These are phyloP conservation scores for Babesia sp. DNA, from an alignment of 169 alveolate species.

Conservation along the genomic window DNA sequence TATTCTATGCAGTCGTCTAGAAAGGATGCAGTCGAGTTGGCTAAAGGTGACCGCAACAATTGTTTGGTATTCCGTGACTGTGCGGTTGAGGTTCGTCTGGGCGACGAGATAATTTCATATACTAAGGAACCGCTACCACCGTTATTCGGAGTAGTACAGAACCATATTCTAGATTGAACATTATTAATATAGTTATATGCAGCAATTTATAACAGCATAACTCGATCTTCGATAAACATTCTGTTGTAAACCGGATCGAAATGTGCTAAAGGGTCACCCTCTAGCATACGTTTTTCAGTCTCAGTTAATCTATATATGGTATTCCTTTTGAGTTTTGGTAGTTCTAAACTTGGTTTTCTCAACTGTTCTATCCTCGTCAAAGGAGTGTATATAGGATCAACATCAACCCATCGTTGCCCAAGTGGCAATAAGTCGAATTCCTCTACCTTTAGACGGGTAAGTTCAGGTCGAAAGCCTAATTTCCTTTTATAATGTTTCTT, in stretches of 20 bases:
- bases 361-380: constrained; percentile 48
- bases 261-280: constrained; percentile 60
- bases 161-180: constrained; percentile 18
- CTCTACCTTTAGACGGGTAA: constrained; percentile 73
- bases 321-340: constrained; percentile 52
- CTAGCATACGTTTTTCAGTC: constrained; percentile 45
- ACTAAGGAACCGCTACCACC: constrained; percentile 65
- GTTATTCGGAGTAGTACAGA: constrained; percentile 33
- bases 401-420: constrained; percentile 30
- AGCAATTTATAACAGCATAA: constrained; percentile 8
- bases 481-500: constrained; percentile 79
- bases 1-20: constrained; percentile 75
- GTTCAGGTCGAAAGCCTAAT: constrained; percentile 77
- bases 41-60: constrained; percentile 67
- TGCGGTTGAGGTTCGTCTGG: constrained; percentile 7
- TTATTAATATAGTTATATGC: not conserved
- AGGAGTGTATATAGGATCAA: constrained; percentile 55
- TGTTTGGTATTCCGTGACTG: constrained; percentile 47
- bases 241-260: constrained; percentile 66
- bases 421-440: constrained; percentile 50
- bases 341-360: constrained; percentile 51
- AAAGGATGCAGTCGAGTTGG: constrained; percentile 61
- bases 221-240: constrained; percentile 17
- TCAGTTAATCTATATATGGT: constrained; percentile 49
- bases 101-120: constrained; percentile 62